phyloP scores from a whole-genome alignment of 164 flowering plant species.

The Tetracentron sinense region DNA sequence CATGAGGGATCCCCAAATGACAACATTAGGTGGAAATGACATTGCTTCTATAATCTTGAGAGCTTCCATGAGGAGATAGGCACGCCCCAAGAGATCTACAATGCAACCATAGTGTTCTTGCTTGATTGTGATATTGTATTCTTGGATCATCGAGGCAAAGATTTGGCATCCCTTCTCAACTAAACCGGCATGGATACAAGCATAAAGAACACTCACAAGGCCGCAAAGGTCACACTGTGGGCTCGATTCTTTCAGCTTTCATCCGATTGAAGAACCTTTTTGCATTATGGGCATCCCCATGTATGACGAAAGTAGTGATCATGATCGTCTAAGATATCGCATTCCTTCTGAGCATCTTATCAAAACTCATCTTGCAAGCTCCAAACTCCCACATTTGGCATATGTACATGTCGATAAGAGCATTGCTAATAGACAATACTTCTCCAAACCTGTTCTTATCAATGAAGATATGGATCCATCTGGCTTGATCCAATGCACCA shows the following conservation, averaged over 20 bases:
- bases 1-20: slow-evolving; percentile 75
- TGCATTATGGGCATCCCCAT: slow-evolving; percentile 62
- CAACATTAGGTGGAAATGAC: slow-evolving; percentile 64
- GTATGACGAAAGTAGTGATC: slow-evolving; percentile 60
- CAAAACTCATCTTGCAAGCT: slow-evolving; percentile 48
- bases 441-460: slow-evolving; percentile 43
- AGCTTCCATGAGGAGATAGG: slow-evolving; percentile 57
- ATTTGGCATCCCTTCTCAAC: slow-evolving; percentile 53
- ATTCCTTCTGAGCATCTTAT: slow-evolving; percentile 51
- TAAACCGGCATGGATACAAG: slow-evolving; percentile 83
- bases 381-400: slow-evolving; percentile 76
- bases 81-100: slow-evolving; percentile 80
- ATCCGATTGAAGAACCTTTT: slow-evolving; percentile 49
- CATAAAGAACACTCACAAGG: slow-evolving; percentile 67
- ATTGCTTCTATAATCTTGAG: slow-evolving; percentile 57
- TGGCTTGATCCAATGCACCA: slow-evolving; percentile 61
- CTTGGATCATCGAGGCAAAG: slow-evolving; percentile 57
- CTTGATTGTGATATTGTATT: slow-evolving; percentile 45
- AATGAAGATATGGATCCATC: slow-evolving; percentile 45
- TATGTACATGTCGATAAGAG: slow-evolving; percentile 88
- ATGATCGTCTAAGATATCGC: slow-evolving; percentile 79
- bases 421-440: slow-evolving; percentile 52
- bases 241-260: slow-evolving; percentile 48
- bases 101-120: slow-evolving; percentile 82
- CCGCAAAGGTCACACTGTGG: slow-evolving; percentile 65